Evolutionary conservation across 2,329 filamentous ascomycete genomes (phyloP), one percentile per base, ranked within the genome.

Genomic region (Didymellaceae sp.): DNA sequence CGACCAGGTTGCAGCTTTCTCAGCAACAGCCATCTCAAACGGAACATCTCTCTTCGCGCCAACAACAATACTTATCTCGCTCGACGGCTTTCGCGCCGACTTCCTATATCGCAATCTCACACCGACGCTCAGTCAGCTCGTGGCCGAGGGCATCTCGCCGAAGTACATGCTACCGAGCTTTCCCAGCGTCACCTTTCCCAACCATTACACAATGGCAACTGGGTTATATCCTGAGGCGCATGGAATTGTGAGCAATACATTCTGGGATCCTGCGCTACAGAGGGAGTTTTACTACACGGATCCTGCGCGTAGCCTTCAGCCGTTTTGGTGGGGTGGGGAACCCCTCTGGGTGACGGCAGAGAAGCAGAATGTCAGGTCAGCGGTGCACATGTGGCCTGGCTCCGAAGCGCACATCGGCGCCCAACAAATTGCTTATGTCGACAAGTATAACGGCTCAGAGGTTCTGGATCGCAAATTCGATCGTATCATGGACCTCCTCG

Each of bases 311-410:
- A 94, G 90, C 58, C 83, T 96, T 74, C 85, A 93, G 59, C 79
- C 89, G 1, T 90, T 93, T 69, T 99, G 94, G 93, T 99, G 94
- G 93, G 86, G 83, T 31, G 94, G 91, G 3, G 91, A 97, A 70
- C 94, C 94, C 0, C 80, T 99, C 22, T 99, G 94, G 94, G 87
- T 88, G 20, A 95, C 93, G 1, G 93, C 93, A 5, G 94, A 97
- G 76, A 84, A 83, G 49, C 88, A 91, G 61, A 88, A 88, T 5
- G 79, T 95, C 24, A 83, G 84, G 48, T 86, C 87, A 22, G 94
- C 91, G 1, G 86, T 99, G 20, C 94, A 99, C 71, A 99, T 99
- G 94, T 99, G 94, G 94, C 94, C 94, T 1, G 94, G 94, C 2
- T 95, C 90, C 33, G 94, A 99, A 75, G 92, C 92, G 5, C 87